Base-by-base conservation (phyloP, 208 protist genomes). In the Crithidia expoeki region DNA sequence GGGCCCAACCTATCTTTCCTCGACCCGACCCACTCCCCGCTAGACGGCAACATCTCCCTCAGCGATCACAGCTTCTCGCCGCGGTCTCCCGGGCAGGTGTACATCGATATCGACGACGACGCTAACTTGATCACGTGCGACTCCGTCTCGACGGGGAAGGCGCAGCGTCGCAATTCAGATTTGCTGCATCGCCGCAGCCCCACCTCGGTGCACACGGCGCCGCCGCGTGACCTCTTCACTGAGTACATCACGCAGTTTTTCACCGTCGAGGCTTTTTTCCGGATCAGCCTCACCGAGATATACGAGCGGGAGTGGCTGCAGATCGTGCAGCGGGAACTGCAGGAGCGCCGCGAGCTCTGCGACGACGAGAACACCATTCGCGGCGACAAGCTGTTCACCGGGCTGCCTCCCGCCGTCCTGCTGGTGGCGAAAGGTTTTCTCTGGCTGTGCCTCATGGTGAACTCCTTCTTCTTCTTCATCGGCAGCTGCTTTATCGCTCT, bases 291-390 rank as follows among this genome's bases (percentile, higher is more conserved):
- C 28, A 50, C 46, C 4, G 84, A 90, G 51, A 74, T 81, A 60
- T 52, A 76, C 69, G 83, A 85, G 65, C 81, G 74, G 46, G 81
- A 93, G 75, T 90, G 84, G 83, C 61, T 90, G 33, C 72, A 74
- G 28, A 83, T 90, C 50, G 44, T 90, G 27, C 80, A 88, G 64
- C 60, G 64, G 32, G 81, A 89, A 62, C 32, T 84, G 50, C 57
- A 66, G 44, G 81, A 76, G 52, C 78, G 76, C 6, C 58, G 56
- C 11, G n/a, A 27, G 17, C 42, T 93, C 44, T 19, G 34, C 33
- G 36, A 33, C 21, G 57, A 71, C 28, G 44, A 36, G 16, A 25
- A 14, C 30, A 27, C 69, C 46, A 75, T 68, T 19, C 61, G 51
- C 28, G 58, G 70, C 25, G 82, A 85, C 30, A 74, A 51, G 32